A percentile compares a stretch with the other conserved stretches of the same genome.
Conservation (phyloP, 1,284 basidiomycete genomes). For the Anthracocystis setariae region DNA sequence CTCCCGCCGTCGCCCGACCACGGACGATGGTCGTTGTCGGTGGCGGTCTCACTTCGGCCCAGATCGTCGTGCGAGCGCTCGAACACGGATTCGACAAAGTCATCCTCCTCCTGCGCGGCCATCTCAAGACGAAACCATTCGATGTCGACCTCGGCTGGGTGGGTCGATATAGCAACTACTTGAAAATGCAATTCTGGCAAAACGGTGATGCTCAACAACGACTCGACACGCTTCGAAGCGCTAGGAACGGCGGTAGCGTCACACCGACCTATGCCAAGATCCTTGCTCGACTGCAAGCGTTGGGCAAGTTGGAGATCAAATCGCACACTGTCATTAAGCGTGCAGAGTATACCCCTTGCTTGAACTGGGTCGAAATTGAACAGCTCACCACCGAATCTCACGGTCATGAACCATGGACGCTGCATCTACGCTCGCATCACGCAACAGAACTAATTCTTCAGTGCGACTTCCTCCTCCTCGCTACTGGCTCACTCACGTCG, state of each 20-base stretch:
- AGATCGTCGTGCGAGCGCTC: slow-evolving; percentile 65
- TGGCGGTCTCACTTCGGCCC: slow-evolving; percentile 68
- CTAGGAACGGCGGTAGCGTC: slow-evolving; percentile 65
- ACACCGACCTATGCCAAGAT: slow-evolving; percentile 62
- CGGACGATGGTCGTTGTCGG: slow-evolving; percentile 64
- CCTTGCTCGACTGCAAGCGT: slow-evolving; percentile 47
- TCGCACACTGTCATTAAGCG: slow-evolving; percentile 50
- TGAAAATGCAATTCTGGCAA: slow-evolving; percentile 67
- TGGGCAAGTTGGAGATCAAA: slow-evolving; percentile 53
- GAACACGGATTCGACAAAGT: slow-evolving; percentile 61
- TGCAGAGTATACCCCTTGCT: slow-evolving; percentile 26
- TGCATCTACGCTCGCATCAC: slow-evolving; percentile 21
- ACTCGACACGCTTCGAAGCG: slow-evolving; percentile 48
- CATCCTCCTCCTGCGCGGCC: slow-evolving; percentile 62
- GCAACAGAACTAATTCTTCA: slow-evolving; percentile 3
- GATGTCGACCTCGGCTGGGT: slow-evolving; percentile 65
- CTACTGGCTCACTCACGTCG: slow-evolving; percentile 62
- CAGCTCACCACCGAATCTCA: too few relatives aligned
- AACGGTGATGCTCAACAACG: slow-evolving; percentile 53
- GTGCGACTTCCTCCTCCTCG: slow-evolving; percentile 58
- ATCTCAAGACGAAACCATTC: slow-evolving; percentile 67
- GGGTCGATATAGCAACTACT: slow-evolving; percentile 59
- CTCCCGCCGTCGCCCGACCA: slow-evolving; percentile 12
- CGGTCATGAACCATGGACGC: slow-evolving; percentile 33
- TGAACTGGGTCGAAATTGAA: too few relatives aligned